Conservation (phyloP, 441 rosid genomes). For the Daphne laureola region DNA sequence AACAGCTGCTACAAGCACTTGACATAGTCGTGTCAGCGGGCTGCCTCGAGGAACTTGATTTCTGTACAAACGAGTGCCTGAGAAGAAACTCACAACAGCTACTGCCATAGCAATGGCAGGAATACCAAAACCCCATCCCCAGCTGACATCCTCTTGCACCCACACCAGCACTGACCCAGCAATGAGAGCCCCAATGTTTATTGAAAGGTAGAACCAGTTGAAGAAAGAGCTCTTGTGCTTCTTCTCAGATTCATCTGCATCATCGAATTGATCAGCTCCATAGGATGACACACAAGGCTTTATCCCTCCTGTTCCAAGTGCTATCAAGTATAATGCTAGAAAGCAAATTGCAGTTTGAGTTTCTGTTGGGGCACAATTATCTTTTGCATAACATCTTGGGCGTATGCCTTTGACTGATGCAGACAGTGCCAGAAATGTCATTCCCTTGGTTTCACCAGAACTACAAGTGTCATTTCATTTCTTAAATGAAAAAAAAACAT, state of each 20-base stretch:
- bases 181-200: slow-evolving; percentile 14
- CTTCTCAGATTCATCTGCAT: slow-evolving; percentile 13
- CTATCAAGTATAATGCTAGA: slow-evolving; percentile 13
- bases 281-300: slow-evolving; percentile 17
- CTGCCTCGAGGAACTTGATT: too few species aligned
- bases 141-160: slow-evolving; percentile 11
- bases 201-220: slow-evolving; percentile 1
- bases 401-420: slow-evolving; percentile 10
- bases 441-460: slow-evolving; percentile 9
- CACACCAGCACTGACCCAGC: slow-evolving; percentile 16
- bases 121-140: slow-evolving; percentile 8
- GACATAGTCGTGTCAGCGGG: too few species aligned
- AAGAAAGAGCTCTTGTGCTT: slow-evolving; percentile 13
- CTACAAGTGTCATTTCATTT: neutral
- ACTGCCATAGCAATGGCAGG: too few species aligned
- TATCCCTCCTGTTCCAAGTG: slow-evolving; percentile 18
- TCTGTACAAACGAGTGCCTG: too few species aligned
- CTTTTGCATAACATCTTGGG: slow-evolving; percentile 10
- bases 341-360: slow-evolving; percentile 4
- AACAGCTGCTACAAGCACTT: too few species aligned
- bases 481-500: neutral
- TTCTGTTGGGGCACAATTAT: slow-evolving; percentile 5
- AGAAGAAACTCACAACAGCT: too few species aligned
- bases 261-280: slow-evolving; percentile 16
- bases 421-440: slow-evolving; percentile 16